Evolutionary conservation across 441 rosid species (phyloP).

Genomic region (Gossypium laxum): DNA sequence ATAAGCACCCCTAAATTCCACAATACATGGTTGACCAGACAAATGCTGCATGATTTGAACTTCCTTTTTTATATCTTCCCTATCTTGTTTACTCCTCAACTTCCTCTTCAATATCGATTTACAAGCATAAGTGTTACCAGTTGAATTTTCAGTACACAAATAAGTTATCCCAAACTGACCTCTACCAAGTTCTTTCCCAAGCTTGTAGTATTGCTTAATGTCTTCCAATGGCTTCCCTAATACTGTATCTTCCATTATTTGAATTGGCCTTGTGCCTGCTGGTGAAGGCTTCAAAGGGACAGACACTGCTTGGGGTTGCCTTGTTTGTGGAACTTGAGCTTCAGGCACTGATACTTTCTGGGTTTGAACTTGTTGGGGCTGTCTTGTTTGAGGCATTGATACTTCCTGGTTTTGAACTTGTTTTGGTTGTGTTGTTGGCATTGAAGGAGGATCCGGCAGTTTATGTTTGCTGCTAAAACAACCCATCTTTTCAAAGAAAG

Average conservation of each 20-base stretch:
- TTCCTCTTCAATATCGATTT: conserved; percentile 81
- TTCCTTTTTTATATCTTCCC: conserved; percentile 75
- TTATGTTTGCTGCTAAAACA: conserved; percentile 46
- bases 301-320: conserved; percentile 10
- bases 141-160: conserved; percentile 69
- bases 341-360: conserved; percentile 22
- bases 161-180: conserved; percentile 87
- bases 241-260: conserved; percentile 32
- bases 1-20: conserved; percentile 71
- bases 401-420: conserved; percentile 20
- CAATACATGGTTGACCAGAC: conserved; percentile 79
- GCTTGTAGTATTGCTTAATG: conserved; percentile 39
- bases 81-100: conserved; percentile 47
- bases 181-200: conserved; percentile 75
- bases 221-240: conserved; percentile 72
- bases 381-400: not conserved
- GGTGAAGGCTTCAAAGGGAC: conserved; percentile 18
- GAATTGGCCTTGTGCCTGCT: conserved; percentile 16
- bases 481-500: conserved; percentile 39
- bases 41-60: conserved; percentile 78
- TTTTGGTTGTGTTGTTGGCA: not conserved
- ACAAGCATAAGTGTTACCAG: conserved; percentile 59
- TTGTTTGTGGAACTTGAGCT: conserved; percentile 17
- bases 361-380: not conserved
- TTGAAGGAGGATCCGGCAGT: conserved; percentile 14